phyloP scores from a whole-genome alignment of 305 asterid species.

The Solanum hybrid region DNA sequence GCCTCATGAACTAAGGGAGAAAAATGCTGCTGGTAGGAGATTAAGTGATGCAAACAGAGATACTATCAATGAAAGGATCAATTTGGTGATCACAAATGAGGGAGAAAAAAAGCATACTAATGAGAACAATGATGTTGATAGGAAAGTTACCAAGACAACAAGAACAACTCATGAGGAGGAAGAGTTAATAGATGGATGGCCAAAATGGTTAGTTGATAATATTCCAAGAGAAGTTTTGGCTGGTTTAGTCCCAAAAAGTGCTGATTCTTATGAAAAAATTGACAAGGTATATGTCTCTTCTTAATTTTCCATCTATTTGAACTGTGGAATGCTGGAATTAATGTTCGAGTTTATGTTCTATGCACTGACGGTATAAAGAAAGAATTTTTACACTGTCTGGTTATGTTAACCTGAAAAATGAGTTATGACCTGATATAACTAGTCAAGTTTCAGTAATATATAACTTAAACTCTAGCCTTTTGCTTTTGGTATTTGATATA shows the following conservation, averaged over 20 bases:
- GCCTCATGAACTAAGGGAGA: constrained; percentile 17
- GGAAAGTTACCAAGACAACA: background rate
- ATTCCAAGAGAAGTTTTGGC: constrained; percentile 47
- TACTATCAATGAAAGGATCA: constrained; percentile 11
- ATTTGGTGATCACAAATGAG: background rate
- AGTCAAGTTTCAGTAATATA: background rate
- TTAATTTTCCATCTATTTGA: background rate
- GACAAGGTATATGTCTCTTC: constrained; percentile 45
- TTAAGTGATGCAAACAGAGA: constrained; percentile 2
- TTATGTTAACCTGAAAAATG: background rate
- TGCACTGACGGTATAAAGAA: background rate
- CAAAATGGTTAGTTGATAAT: constrained; percentile 62
- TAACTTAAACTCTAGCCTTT: background rate
- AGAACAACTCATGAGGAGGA: constrained; percentile 17
- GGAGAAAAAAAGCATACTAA: constrained; percentile 21
- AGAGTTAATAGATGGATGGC: constrained; percentile 71
- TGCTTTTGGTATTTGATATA: background rate
- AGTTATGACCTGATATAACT: background rate
- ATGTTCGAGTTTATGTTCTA: background rate
- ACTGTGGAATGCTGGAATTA: background rate
- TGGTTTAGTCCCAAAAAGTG: constrained; percentile 59
- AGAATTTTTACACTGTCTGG: background rate
- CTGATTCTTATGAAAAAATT: constrained; percentile 68
- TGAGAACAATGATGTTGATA: constrained; percentile 4
- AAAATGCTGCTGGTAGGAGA: constrained; percentile 13